Percentiles rank a stretch among this genome's conserved stretches.
Evolutionary conservation across 1,284 basidiomycete species (phyloP).

Genomic region (Cryptococcus sp.): DNA sequence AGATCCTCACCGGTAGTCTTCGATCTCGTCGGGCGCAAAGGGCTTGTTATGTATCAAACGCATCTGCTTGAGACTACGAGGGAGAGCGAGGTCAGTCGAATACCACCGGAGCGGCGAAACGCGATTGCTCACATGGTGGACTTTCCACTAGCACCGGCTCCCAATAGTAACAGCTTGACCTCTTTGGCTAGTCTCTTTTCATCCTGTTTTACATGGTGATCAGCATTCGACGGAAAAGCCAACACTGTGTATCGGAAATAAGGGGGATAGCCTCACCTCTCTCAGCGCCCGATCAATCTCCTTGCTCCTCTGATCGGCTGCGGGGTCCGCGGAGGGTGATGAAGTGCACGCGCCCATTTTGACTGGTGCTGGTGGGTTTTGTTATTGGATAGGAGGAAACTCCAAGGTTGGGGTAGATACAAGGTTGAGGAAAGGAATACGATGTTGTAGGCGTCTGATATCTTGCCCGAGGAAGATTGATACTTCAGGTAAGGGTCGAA

Average conservation of each 20-base stretch:
- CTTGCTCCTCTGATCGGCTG: constrained; percentile 43
- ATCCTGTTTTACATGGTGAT: constrained; percentile 57
- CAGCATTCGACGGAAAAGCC: neutral
- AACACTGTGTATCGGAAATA: neutral
- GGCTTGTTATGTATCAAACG: constrained; percentile 47
- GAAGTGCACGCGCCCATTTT: constrained; percentile 76
- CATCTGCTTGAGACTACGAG: constrained; percentile 46
- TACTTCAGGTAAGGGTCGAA: too few species aligned
- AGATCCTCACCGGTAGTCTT: constrained; percentile 41
- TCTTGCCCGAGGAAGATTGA: too few species aligned
- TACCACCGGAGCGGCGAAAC: neutral
- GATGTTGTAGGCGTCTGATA: constrained; percentile 1
- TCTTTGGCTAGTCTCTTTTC: constrained; percentile 68
- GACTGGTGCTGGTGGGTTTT: constrained; percentile 4
- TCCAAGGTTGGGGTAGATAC: neutral
- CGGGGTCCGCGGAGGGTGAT: constrained; percentile 54
- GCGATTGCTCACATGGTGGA: constrained; percentile 61
- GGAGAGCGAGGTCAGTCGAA: neutral
- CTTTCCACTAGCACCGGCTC: constrained; percentile 92
- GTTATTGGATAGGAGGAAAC: too few species aligned
- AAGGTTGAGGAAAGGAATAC: constrained; percentile 6
- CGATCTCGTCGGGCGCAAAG: constrained; percentile 44
- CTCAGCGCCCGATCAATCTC: constrained; percentile 68
- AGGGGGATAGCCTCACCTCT: constrained; percentile 58
- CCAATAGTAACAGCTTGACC: constrained; percentile 85